Evolutionary conservation across 179 eudicot genomes (phyloP).

Genomic region (Camellia oleifera): DNA sequence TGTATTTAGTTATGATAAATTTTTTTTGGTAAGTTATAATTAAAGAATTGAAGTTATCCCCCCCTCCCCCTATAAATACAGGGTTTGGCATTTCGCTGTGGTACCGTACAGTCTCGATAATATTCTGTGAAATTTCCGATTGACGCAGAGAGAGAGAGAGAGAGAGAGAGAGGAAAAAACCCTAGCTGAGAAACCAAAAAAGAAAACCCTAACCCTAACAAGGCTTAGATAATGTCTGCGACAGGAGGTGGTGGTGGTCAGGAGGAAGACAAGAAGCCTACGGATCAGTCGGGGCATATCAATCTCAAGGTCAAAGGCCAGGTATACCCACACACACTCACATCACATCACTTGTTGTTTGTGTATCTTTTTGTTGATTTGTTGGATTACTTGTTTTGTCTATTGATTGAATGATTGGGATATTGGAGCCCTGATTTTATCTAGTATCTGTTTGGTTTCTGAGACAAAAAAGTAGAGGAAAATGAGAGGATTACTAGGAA

Average conservation of each 20-base stretch:
- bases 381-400: neutral
- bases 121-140: neutral
- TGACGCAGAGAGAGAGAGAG: neutral
- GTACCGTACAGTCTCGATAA: too few relatives aligned
- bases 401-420: neutral
- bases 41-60: too few relatives aligned
- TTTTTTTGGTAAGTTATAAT: too few relatives aligned
- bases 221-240: slow-evolving; percentile 10
- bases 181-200: too few relatives aligned
- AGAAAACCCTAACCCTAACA: neutral
- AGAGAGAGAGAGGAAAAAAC: neutral
- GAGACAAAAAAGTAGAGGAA: neutral
- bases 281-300: slow-evolving; percentile 23
- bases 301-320: slow-evolving; percentile 29
- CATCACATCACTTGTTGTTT: neutral
- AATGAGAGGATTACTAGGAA: neutral
- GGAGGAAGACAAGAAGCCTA: slow-evolving; percentile 29
- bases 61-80: neutral
- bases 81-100: too few relatives aligned
- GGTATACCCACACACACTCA: neutral
- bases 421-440: neutral
- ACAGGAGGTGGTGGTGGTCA: slow-evolving; percentile 9
- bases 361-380: neutral
- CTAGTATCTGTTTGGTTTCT: neutral
- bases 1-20: too few relatives aligned